These are phyloP conservation scores for Escallonia rubra DNA, from an alignment of 129 eudicot species.

Conservation along the genomic window DNA sequence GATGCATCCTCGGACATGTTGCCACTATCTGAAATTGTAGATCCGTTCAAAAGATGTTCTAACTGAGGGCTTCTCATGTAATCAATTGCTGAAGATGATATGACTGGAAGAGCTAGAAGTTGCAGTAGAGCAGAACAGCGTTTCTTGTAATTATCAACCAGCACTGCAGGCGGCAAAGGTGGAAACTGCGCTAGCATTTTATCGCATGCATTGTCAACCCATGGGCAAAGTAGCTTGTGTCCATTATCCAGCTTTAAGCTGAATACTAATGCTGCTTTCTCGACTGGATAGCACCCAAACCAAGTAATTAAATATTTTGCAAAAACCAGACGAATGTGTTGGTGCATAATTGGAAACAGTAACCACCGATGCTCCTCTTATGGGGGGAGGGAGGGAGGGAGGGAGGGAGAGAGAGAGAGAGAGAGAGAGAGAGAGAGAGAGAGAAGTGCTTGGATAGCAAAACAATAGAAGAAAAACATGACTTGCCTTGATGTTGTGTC, in stretches of 20 bases:
- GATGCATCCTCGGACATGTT: constrained; percentile 22
- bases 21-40: constrained; percentile 29
- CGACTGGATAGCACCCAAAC: constrained; percentile 47
- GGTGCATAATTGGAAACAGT: background rate
- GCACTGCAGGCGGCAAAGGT: constrained; percentile 39
- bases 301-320: background rate
- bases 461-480: constrained; percentile 12
- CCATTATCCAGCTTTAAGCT: constrained; percentile 92
- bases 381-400: background rate
- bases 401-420: no score
- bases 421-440: no score
- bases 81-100: constrained; percentile 45
- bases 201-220: constrained; percentile 84
- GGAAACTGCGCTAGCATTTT: constrained; percentile 80
- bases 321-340: background rate
- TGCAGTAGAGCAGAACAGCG: constrained; percentile 53
- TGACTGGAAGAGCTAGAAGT: constrained; percentile 74
- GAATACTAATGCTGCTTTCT: constrained; percentile 84
- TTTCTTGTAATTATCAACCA: constrained; percentile 69
- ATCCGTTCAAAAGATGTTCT: constrained; percentile 50
- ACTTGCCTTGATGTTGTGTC: constrained; percentile 76
- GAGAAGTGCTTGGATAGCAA: background rate
- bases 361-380: background rate
- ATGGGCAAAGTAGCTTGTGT: constrained; percentile 84
- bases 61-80: constrained; percentile 62